Base-by-base conservation (phyloP, 768 basidiomycete genomes). In the Phallus indusiatus region DNA sequence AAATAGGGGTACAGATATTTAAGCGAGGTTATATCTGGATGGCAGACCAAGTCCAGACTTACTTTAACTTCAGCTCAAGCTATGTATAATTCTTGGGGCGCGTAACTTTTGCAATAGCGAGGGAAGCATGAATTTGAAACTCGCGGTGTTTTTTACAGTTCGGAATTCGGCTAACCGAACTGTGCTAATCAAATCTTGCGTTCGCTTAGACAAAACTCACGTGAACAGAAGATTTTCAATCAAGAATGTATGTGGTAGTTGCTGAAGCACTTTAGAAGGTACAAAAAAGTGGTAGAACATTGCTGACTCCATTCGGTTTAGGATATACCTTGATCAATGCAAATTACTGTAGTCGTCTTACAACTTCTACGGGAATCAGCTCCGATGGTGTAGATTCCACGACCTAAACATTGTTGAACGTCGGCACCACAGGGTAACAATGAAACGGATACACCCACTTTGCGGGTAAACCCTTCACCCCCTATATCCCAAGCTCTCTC, bases 401-500 rank as follows among this genome's bases (percentile, higher is more conserved):
- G 11, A 34, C 33, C 57, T 59, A 20, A 17, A 28, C 21, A 56
- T n/a, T 28, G 47, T 47, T 24, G 42, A 18, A 12, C 28, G 22
- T 16, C 18, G 4, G 14, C 17, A 16, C 47, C 14, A 21, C 9
- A 28, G 18, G n/a, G 47, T 51, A 55, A 51, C 8, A 51, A 2
- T 36, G 7, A 42, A 24, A 28, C 5, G 33, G 20, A 53, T n/a
- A 53, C 46, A 68, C 73, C 63, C 61, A 90, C 90, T 79, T 81
- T 81, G 28, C 71, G 74, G 59, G 81, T 73, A 60, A 81, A 71
- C 42, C 81, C 81, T 69, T 85, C 79, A 1, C 91, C 91, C 11
- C 94, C 92, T 37, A 90, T 86, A 47, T 91, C 90, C 94, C 93
- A 96, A 9, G 87, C 88, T 58, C 77, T 79, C 61, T 82, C 78